phyloP scores from a whole-genome alignment of 345 rosid genomes.

The Gossypium australe region DNA sequence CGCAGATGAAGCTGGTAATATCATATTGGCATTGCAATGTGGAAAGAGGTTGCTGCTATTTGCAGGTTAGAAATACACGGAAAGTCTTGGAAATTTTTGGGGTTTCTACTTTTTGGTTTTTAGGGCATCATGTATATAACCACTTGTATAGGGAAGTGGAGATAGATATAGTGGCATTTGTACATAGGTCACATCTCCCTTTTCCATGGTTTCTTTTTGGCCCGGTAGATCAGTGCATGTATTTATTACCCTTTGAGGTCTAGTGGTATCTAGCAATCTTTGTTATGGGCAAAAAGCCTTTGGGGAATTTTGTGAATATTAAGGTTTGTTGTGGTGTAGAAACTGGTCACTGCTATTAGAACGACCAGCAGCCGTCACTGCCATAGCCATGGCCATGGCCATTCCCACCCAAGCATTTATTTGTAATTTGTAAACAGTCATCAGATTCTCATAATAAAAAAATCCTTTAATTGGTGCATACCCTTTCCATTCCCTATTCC shows the following conservation, averaged over 20 bases:
- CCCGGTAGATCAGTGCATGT: slow-evolving; percentile 48
- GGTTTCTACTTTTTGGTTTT: slow-evolving; percentile 18
- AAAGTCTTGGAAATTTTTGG: background rate
- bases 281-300: slow-evolving; percentile 37
- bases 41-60: slow-evolving; percentile 11
- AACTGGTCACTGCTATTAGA: background rate
- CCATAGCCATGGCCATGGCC: slow-evolving; percentile 3
- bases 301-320: slow-evolving; percentile 24
- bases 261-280: slow-evolving; percentile 34
- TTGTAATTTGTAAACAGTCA: background rate
- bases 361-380: background rate
- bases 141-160: slow-evolving; percentile 35
- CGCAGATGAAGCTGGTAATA: slow-evolving; percentile 28
- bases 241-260: slow-evolving; percentile 31
- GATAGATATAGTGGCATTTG: slow-evolving; percentile 51
- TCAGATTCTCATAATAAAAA: background rate
- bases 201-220: slow-evolving; percentile 27
- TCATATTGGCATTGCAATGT: slow-evolving; percentile 19
- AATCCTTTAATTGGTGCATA: background rate
- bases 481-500: background rate
- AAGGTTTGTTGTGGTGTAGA: background rate
- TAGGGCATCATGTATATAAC: slow-evolving; percentile 59
- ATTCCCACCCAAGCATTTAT: background rate
- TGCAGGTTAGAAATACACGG: slow-evolving; percentile 20
- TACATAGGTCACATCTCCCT: slow-evolving; percentile 51